Base-by-base conservation (phyloP, 2,329 filamentous ascomycete species). In the Aureobasidium sp. region DNA sequence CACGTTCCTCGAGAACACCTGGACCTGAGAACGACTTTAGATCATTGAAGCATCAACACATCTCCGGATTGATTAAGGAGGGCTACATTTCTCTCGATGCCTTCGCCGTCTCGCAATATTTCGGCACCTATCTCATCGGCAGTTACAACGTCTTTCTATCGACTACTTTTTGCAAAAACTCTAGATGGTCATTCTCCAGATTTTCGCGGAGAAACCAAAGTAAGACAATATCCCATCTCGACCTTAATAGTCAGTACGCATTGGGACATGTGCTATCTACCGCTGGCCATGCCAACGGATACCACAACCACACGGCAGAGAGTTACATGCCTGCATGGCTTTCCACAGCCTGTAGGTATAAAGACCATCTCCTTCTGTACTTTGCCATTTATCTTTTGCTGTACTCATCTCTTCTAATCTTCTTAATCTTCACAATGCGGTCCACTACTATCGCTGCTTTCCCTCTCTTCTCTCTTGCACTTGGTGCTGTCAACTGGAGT, bases 91-190 rank as follows among this genome's bases (percentile, higher is more conserved):
- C 34, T 25, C 8, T 25, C 15, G 36, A 25, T 25, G 22, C 11
- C 8, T 14, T 22, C 14, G 17, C 20, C 20, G n/a, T 22, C 14
- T 8, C 22, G 5, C 14, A 52, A 29, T 44, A 20, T n/a, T 15
- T 39, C 55, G 42, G 42, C 42, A 47, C 17, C n/a, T 8, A 48
- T 29, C 8, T 22, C n/a, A 58, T 47, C 55, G 42, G 42, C 42
- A 36, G 55, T 47, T 58, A 20, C 20, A 58, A 58, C 55, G 55
- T 58, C 42, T 58, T 58, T 58, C 55, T 58, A 58, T 58, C 55
- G 42, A 58, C 20, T 20, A 22, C 27, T 8, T 47, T 56, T 34
- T 57, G 4, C 14, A n/a, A 44, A 44, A 44, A 34, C 41, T 48
- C 29, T 48, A 20, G 14, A 27, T 22, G 12, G 1, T 27, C 41